Conservation (phyloP, 805 yeast genomes). For the Yamadazyma nakazawae region DNA sequence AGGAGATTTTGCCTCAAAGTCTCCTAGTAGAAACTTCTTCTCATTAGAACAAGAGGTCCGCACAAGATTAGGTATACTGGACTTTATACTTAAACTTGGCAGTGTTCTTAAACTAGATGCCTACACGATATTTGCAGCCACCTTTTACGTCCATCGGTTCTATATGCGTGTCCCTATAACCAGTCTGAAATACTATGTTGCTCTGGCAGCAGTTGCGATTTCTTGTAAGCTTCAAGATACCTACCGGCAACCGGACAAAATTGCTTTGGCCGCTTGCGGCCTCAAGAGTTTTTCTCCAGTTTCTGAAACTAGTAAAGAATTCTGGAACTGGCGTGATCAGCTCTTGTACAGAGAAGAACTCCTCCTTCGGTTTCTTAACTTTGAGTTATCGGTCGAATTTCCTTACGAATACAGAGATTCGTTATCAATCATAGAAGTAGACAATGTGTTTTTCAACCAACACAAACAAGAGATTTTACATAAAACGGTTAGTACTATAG, state of each 20-base stretch:
- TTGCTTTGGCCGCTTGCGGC: slow-evolving; percentile 36
- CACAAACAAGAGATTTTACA: slow-evolving; percentile 19
- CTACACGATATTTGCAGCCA: slow-evolving; percentile 41
- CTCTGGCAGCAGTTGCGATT: slow-evolving; percentile 42
- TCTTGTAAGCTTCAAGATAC: slow-evolving; percentile 42
- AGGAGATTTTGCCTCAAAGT: slow-evolving; percentile 25
- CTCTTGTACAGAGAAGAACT: slow-evolving; percentile 41
- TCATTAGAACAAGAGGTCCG: slow-evolving; percentile 36
- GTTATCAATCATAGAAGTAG: background rate
- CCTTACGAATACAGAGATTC: slow-evolving; percentile 35
- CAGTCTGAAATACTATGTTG: slow-evolving; percentile 42
- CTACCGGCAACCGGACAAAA: slow-evolving; percentile 42
- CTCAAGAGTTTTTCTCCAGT: slow-evolving; percentile 31
- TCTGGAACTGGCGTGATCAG: slow-evolving; percentile 47
- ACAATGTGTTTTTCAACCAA: slow-evolving; percentile 11
- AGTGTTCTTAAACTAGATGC: slow-evolving; percentile 37
- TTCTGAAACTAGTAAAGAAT: slow-evolving; percentile 38
- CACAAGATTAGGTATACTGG: slow-evolving; percentile 36
- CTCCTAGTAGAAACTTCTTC: slow-evolving; percentile 30
- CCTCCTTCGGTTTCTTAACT: slow-evolving; percentile 35
- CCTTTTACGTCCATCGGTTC: slow-evolving; percentile 36
- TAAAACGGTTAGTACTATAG: slow-evolving; percentile 33
- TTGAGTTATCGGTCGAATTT: slow-evolving; percentile 37
- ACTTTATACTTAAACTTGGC: slow-evolving; percentile 36
- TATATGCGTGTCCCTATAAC: slow-evolving; percentile 43